Base-by-base conservation (phyloP, 805 yeast genomes). In the Candida quercuum region DNA sequence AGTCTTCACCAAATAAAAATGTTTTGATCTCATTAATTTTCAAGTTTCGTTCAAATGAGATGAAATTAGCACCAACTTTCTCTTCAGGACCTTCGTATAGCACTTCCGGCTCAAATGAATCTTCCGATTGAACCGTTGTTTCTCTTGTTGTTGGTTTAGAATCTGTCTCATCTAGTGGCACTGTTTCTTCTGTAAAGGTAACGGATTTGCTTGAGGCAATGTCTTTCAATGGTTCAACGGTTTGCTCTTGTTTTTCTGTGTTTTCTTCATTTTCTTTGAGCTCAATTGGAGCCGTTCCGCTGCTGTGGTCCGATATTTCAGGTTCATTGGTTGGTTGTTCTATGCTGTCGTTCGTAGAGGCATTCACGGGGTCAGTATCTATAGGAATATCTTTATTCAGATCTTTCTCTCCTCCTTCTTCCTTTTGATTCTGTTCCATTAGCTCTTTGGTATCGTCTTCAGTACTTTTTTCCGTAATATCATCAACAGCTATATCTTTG, bases 11-110 rank as follows among this genome's bases (percentile, higher is more conserved):
- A 46, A 86, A 70, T n/a, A 85, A 53, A n/a, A 60, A 54, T 3
- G 41, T 32, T n/a, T 45, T 41, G 18, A 73, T 52, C 11, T 60
- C 57, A 8, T 59, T 51, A 6, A 27, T 32, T 3, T 56, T 41
- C n/a, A 51, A 40, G 3, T 61, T 60, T 18, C 56, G 60, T 41
- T 77, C 67, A 32, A 84, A 62, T 2, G 74, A 66, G 0, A 86
- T 56, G 28, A 64, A 64, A 47, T 80, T 77, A 25, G 74, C 66
- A 1, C 77, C 67, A 2, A 81, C 77, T 37, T 67, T 67, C 50
- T 79, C 87, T 3, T 65, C 58, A 1, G 95, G 95, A 0, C 95
- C 95, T 55, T 79, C 81, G 48, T 68, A 77, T 0, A 65, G 42
- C 1, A 44, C 39, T 23, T 40, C 39, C 16, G 39, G 48, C 14